Percentiles rank a stretch among this genome's conserved stretches.
phyloP scores from a whole-genome alignment of 441 rosid species.

The Hura crepitans region DNA sequence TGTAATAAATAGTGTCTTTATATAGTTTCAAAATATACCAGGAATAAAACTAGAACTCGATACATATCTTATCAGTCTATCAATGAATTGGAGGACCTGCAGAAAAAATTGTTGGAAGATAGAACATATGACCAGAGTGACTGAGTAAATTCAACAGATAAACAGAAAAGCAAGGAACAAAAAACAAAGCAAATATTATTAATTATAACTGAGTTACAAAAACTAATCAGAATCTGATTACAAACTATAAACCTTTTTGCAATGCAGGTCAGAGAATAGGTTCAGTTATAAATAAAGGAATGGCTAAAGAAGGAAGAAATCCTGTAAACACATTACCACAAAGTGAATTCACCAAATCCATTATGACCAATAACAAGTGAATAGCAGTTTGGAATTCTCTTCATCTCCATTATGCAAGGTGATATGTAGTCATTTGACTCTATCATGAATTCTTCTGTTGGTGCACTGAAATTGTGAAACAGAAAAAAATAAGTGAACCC shows the following conservation, averaged over 20 bases:
- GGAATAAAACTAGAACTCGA: neutral
- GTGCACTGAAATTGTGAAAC: constrained; percentile 45
- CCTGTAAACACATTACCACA: constrained; percentile 55
- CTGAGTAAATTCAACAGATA: no score
- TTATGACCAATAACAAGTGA: constrained; percentile 63
- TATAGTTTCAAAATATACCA: neutral
- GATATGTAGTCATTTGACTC: constrained; percentile 40
- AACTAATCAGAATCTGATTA: neutral
- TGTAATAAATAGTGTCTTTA: neutral
- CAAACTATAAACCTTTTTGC: constrained; percentile 4
- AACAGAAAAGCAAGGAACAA: constrained; percentile 3
- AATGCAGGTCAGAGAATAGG: constrained; percentile 8
- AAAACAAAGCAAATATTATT: neutral
- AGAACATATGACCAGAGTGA: constrained; percentile 5
- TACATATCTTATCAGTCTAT: neutral
- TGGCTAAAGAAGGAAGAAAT: constrained; percentile 17
- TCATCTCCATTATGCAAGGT: constrained; percentile 63
- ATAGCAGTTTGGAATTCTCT: constrained; percentile 59
- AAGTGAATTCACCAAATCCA: constrained; percentile 69
- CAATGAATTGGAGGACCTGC: neutral
- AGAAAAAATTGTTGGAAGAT: neutral
- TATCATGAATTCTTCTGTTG: constrained; percentile 47
- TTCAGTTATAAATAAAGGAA: neutral
- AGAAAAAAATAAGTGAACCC: constrained; percentile 16
- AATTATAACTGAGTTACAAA: neutral